Base-by-base conservation (phyloP, 2,329 filamentous ascomycete species). In the Aspergillus terreus region DNA sequence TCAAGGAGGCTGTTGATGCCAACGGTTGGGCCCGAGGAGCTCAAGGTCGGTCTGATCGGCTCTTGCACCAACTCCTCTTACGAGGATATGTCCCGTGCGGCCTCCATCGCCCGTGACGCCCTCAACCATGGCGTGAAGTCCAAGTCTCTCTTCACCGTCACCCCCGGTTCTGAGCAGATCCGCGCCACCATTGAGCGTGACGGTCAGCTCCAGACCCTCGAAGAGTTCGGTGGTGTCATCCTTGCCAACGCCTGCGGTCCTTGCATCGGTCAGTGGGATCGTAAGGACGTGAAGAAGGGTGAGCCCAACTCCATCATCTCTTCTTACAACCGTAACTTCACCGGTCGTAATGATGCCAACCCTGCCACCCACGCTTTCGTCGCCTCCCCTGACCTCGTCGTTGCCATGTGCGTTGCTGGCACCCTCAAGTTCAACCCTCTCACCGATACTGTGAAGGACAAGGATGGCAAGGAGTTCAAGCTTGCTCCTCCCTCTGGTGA, bases 271-370 rank as follows among this genome's bases (percentile, higher is more conserved):
- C 92, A 97, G 76, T 97, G 94, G 94, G 91, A 96, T 69, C 88
- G 94, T 63, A 81, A 79, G 60, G 92, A 97, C 64, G 90, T 96
- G 51, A 88, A 92, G 82, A 96, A 97, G 84, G 92, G 92, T 61
- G 86, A 89, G 65, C 80, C 91, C 67, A 99, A 99, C 85, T 95
- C 91, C 6, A 99, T 99, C 73, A 81, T 99, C 71, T 96, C 92
- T 44, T 97, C 94, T 25, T 99, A 96, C 86, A 99, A 99, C 87
- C 91, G 94, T 77, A 97, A 99, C 85, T 97, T 99, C 81, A 97
- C 92, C 56, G 92, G 92, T 61, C 90, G 94, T 71, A 97, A 97
- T 75, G 92, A 96, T 64, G 91, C 89, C 62, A 97, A 96, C 82
- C 91, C 91, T 38, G 90, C 90, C 50, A 96, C 91, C 47, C 91